These are phyloP conservation scores for Starmerella geochares DNA, from an alignment of 805 yeast genomes.

Conservation along the genomic window DNA sequence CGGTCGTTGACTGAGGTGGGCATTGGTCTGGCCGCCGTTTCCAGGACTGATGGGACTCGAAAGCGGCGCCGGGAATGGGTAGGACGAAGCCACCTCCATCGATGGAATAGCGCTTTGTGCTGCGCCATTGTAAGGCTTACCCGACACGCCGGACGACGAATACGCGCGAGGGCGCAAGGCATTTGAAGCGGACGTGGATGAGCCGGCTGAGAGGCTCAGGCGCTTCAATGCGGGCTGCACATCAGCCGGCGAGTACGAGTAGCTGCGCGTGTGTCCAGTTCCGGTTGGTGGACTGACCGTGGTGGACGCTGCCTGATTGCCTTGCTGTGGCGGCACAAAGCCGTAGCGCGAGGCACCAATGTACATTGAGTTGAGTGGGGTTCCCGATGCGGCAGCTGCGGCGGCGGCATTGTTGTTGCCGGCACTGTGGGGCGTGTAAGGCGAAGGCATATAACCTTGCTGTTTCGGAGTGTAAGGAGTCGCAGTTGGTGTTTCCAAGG, in stretches of 20 bases:
- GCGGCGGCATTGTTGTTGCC: neutral
- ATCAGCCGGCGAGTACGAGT: slow-evolving; percentile 16
- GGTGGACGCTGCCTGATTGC: neutral
- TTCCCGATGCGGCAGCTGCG: neutral
- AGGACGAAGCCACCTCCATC: neutral
- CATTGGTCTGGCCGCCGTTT: neutral
- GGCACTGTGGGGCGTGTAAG: neutral
- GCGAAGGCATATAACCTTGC: slow-evolving; percentile 1
- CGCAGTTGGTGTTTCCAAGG: slow-evolving; percentile 2
- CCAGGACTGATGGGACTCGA: slow-evolving; percentile 22
- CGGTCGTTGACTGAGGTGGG: slow-evolving; percentile 2
- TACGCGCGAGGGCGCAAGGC: slow-evolving; percentile 16
- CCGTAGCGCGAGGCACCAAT: slow-evolving; percentile 3
- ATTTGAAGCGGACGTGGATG: slow-evolving; percentile 1
- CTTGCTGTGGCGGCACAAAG: neutral
- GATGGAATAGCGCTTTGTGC: neutral
- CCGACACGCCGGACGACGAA: slow-evolving; percentile 8
- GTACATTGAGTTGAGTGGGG: neutral
- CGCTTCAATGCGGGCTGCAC: slow-evolving; percentile 9
- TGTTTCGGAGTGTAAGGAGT: slow-evolving; percentile 2
- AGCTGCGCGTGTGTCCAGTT: slow-evolving; percentile 15
- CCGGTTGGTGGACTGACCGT: neutral
- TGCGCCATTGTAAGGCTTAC: neutral
- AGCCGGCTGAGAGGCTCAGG: slow-evolving; percentile 2
- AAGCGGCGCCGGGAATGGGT: slow-evolving; percentile 22